These are phyloP conservation scores for Exophiala oligosperma DNA, from an alignment of 2,329 filamentous ascomycete species.

Conservation along the genomic window DNA sequence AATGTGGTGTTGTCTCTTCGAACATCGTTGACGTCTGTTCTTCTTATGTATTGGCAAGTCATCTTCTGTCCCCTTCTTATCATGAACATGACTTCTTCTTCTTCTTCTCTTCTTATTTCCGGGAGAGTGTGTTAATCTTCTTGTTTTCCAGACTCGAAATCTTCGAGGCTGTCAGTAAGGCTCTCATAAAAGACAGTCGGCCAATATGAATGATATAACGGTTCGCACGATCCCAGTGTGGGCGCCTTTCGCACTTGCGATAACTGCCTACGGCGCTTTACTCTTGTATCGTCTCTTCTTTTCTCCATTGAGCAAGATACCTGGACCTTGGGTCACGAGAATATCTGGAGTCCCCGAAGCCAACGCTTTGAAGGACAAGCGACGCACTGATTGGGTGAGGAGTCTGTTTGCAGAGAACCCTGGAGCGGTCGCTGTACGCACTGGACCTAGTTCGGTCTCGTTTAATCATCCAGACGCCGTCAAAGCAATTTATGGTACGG, in stretches of 20 bases:
- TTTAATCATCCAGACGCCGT: conserved; percentile 23
- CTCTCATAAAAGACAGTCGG: too few relatives aligned
- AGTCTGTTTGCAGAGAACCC: conserved; percentile 17
- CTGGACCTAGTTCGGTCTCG: conserved; percentile 18
- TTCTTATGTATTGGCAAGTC: too few relatives aligned
- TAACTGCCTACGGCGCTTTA: conserved; percentile 13
- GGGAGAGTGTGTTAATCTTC: too few relatives aligned
- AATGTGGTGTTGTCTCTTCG: too few relatives aligned
- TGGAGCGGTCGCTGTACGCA: conserved; percentile 17
- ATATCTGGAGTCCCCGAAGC: conserved; percentile 19
- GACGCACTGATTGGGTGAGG: conserved; percentile 18
- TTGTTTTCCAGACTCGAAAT: too few relatives aligned
- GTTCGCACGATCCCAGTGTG: conserved; percentile 1
- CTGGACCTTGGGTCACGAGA: conserved; percentile 26
- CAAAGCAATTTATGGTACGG: conserved; percentile 22
- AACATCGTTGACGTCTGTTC: too few relatives aligned
- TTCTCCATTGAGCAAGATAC: conserved; percentile 28
- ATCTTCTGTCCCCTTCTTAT: too few relatives aligned
- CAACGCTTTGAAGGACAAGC: conserved; percentile 19
- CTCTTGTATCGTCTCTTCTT: conserved; percentile 26
- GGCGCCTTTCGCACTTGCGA: conserved; percentile 2
- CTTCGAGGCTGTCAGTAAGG: too few relatives aligned
- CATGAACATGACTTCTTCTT: too few relatives aligned
- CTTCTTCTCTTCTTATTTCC: too few relatives aligned
- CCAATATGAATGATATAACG: conserved; percentile 6